A percentile compares a stretch with the other conserved stretches of the same genome.
phyloP scores from a whole-genome alignment of 257 asterid genomes.

The Solanum corneliomulleri region DNA sequence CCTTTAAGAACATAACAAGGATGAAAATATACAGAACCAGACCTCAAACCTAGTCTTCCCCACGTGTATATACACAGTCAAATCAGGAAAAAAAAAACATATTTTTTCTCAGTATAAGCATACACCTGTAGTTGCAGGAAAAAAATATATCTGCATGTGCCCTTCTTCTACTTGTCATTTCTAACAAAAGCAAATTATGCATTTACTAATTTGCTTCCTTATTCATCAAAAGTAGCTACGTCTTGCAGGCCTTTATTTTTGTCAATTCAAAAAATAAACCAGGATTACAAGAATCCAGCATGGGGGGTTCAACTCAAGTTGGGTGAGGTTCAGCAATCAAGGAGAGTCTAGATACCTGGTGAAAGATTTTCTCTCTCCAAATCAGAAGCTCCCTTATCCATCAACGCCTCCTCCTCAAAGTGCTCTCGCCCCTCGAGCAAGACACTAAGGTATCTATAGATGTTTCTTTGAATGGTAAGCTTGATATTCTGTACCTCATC shows the following conservation, averaged over 20 bases:
- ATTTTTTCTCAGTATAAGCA: neutral
- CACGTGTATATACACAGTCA: neutral
- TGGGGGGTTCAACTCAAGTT: neutral
- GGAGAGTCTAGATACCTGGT: conserved; percentile 18
- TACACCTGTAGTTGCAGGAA: neutral
- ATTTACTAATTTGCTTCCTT: neutral
- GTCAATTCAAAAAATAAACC: neutral
- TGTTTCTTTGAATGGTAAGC: conserved; percentile 40
- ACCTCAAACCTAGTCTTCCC: neutral
- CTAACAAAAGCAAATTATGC: neutral
- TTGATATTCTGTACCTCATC: conserved; percentile 48
- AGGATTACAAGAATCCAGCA: neutral
- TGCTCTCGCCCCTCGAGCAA: conserved; percentile 55
- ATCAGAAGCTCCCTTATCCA: conserved; percentile 2
- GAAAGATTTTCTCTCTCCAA: conserved; percentile 13
- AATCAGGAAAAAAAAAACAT: neutral
- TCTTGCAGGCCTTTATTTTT: neutral
- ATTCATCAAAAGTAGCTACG: neutral
- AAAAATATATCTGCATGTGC: neutral
- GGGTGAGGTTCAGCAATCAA: neutral
- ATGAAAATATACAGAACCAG: neutral
- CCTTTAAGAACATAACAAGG: neutral
- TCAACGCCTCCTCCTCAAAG: conserved; percentile 44
- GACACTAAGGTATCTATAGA: conserved; percentile 37
- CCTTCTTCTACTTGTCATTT: neutral